A percentile compares a stretch with the other conserved stretches of the same genome.
These are phyloP conservation scores for Penicillium hordei DNA, from an alignment of 2,329 filamentous ascomycete genomes.

Conservation along the genomic window DNA sequence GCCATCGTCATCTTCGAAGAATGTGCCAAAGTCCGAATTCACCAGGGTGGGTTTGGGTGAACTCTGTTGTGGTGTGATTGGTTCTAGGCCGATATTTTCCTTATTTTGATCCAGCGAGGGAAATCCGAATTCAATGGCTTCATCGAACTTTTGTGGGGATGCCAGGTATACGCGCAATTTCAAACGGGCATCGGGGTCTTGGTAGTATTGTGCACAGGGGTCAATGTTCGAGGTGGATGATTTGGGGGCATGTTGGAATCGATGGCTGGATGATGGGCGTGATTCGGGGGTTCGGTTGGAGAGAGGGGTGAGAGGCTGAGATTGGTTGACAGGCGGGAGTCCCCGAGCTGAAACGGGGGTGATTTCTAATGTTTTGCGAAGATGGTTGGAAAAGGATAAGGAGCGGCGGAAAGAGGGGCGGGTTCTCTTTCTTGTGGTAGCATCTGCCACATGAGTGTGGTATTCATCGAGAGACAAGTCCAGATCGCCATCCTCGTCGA, in stretches of 20 bases:
- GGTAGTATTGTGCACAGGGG: conserved; percentile 75
- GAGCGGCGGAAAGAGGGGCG: conserved; percentile 67
- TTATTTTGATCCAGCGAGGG: conserved; percentile 50
- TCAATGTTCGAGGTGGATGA: conserved; percentile 61
- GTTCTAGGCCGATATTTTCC: conserved; percentile 24
- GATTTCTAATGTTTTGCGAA: conserved; percentile 47
- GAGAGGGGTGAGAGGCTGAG: conserved; percentile 35
- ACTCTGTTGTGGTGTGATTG: conserved; percentile 29
- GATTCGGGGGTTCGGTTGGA: conserved; percentile 36
- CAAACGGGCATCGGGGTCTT: conserved; percentile 81
- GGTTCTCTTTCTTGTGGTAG: conserved; percentile 34
- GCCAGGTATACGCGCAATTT: conserved; percentile 84
- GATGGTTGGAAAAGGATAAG: conserved; percentile 69
- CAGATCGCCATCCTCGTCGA: conserved; percentile 70
- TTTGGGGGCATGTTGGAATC: conserved; percentile 56
- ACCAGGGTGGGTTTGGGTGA: conserved; percentile 35
- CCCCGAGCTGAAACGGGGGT: conserved; percentile 36
- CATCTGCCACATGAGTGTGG: conserved; percentile 60
- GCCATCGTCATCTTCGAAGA: conserved; percentile 52
- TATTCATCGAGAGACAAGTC: conserved; percentile 72
- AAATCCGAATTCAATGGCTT: conserved; percentile 91
- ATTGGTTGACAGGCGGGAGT: conserved; percentile 44
- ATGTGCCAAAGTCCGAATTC: conserved; percentile 50
- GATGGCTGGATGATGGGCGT: conserved; percentile 43
- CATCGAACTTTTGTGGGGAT: conserved; percentile 92